Evolutionary conservation across 1,139 yeast species (phyloP), one percentile per base, ranked within the genome.

Genomic region (Suhomyces bribrorum): DNA sequence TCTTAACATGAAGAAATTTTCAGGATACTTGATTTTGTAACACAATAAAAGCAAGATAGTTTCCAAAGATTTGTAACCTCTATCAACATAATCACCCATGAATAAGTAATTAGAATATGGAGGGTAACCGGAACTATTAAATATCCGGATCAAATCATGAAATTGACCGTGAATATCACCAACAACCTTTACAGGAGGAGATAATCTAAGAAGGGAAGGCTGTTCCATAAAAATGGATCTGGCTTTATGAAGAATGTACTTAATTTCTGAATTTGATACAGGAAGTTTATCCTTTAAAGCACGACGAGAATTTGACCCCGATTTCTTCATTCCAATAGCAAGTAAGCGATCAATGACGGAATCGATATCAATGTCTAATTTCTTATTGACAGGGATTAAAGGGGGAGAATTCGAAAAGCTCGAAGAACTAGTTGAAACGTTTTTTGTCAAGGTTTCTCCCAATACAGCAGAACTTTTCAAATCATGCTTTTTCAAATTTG

Each of bases 141-240:
- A 78, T 30, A 86, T 82, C 47, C 95, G 71, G 45, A 86, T 66
- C 47, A 86, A 70, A 62, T 86, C 95, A 46, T 76, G 75, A 55
- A 79, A 86, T 60, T 86, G 95, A 9, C 95, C 95, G 61, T 86
- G 95, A 38, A 86, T 80, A 61, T 86, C 95, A 37, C 95, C 95
- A 22, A 86, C 95, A 37, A 87, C 79, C 60, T 86, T 86, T 22
- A 86, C 92, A 0, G 95, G 94, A 0, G 95, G 88, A 23, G 88
- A 82, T 43, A 87, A 65, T 55, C 83, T 82, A 48, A 88, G 67
- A 40, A 88, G 64, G 28, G 86, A 77, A 11, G 96, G 96, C 57
- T 88, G 96, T 20, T 73, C 75, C 61, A 86, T 59, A 46, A 88
- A 85, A 14, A 86, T 73, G 43, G 81, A 80, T 39, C 94, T 67